Percentiles rank a stretch among this genome's conserved stretches.
Evolutionary conservation across 2,329 filamentous ascomycete genomes (phyloP).

Genomic region (Fusarium stilboides): DNA sequence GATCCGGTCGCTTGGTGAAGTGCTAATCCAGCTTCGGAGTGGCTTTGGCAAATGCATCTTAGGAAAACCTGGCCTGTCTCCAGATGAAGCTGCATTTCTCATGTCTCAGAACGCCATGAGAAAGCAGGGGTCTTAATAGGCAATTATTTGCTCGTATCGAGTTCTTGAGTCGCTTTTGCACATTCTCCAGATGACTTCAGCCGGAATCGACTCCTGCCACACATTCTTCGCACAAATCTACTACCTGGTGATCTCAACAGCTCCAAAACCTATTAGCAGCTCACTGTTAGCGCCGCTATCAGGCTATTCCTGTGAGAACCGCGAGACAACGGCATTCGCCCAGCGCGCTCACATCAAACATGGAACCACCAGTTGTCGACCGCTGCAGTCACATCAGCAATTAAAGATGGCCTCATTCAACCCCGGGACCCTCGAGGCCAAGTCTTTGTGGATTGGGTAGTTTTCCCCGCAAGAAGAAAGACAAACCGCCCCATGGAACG

Average conservation of each 20-base stretch:
- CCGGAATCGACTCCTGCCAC: conserved; percentile 1
- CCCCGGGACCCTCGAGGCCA: conserved; percentile 12
- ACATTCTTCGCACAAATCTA: background rate
- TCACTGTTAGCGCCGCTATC: conserved; percentile 6
- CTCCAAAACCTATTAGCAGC: background rate
- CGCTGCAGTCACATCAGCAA: conserved; percentile 17
- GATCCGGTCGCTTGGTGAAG: conserved; percentile 20
- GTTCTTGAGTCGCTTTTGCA: conserved; percentile 18
- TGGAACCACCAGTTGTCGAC: conserved; percentile 8
- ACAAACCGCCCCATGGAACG: conserved; percentile 24
- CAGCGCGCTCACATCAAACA: background rate
- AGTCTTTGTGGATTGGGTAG: conserved; percentile 28
- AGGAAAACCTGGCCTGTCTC: conserved; percentile 3
- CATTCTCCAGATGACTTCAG: conserved; percentile 9
- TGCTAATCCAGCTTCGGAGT: conserved; percentile 20
- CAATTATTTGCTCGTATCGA: conserved; percentile 8
- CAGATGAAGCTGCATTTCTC: conserved; percentile 22
- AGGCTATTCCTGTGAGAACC: conserved; percentile 4
- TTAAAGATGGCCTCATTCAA: conserved; percentile 21
- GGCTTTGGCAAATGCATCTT: conserved; percentile 28
- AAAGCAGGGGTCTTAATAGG: conserved; percentile 24
- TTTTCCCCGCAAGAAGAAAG: conserved; percentile 29
- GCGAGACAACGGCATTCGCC: background rate
- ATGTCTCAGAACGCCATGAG: conserved; percentile 39
- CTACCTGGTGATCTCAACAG: background rate